Evolutionary conservation across 768 basidiomycete genomes (phyloP).

Genomic region (Pilatotrama ljubarskyi): DNA sequence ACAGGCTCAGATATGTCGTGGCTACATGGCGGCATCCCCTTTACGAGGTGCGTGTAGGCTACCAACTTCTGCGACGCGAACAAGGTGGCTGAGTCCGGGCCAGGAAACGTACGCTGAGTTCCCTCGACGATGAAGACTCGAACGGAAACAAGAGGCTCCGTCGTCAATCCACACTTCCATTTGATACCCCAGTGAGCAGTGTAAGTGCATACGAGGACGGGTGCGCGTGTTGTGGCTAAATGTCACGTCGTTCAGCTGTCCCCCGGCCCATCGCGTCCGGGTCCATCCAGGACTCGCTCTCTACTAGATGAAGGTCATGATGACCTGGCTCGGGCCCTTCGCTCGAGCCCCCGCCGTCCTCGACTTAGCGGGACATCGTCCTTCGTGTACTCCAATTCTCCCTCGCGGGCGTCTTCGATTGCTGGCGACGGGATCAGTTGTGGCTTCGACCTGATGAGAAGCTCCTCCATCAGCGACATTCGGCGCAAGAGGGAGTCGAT

Average conservation of each 20-base stretch:
- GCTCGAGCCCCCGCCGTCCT: constrained; percentile 3
- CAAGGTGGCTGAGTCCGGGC: constrained; percentile 4
- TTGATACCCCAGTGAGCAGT: constrained; percentile 8
- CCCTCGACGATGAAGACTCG: constrained; percentile 6
- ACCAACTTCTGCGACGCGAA: not conserved
- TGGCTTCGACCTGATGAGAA: constrained; percentile 11
- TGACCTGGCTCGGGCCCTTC: not conserved
- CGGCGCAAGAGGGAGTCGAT: constrained; percentile 15
- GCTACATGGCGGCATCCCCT: not conserved
- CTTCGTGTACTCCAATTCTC: constrained; percentile 7
- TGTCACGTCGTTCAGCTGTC: constrained; percentile 9
- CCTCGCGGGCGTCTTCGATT: constrained; percentile 16
- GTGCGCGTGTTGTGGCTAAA: not conserved
- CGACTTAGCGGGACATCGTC: constrained; percentile 11
- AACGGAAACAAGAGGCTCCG: constrained; percentile 7
- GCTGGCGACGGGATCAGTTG: constrained; percentile 4
- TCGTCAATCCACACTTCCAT: constrained; percentile 6
- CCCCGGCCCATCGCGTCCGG: constrained; percentile 1
- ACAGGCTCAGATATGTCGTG: not conserved
- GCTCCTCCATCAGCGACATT: constrained; percentile 4
- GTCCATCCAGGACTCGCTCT: constrained; percentile 4
- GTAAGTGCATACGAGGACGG: not conserved
- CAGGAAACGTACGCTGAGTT: constrained; percentile 13
- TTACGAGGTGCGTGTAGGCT: not conserved
- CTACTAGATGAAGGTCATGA: constrained; percentile 8